Evolutionary conservation across 768 basidiomycete genomes (phyloP), one percentile per base, ranked within the genome.

Genomic region (Neoboletus brunneissimus): DNA sequence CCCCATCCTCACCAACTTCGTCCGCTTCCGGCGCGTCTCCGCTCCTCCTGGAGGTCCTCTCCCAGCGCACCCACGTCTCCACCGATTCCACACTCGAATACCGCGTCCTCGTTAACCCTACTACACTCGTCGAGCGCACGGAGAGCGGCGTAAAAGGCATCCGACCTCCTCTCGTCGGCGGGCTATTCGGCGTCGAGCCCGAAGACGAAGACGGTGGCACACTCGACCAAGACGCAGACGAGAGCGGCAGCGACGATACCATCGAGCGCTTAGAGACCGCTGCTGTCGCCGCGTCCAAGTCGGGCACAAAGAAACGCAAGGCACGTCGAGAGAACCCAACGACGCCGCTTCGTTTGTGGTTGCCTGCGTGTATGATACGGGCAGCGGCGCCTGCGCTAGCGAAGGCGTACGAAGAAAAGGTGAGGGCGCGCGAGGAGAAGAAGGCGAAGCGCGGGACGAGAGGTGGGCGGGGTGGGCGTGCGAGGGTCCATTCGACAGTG

Each of bases 61-160:
- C 82, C 1, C 70, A 77, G 5, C 80, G 93, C 11, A 76, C 71
- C 6, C 92, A 94, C 61, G 76, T 79, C 0, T 89, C 81, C 12
- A 91, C 90, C 0, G 90, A 91, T 61, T 72, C 77, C 9, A 73
- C 85, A 1, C 75, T 85, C 41, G 93, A 96, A 69, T 94, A 92
- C 62, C 87, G 93, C 1, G 73, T 95, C 13, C 87, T 92, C 63
- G 77, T 93, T 51, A 79, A 82, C 8, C 92, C 89, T 0, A 76
- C 77, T 6, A 77, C 80, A 45, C 79, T 94, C 22, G 88, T 90
- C 5, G 75, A 72, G 4, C 74, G 90, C 0, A 81, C 86, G 13
- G 85, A 85, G 60, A 79, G 77, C 0, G 89, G 89, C 0, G 79
- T 95, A 51, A 76, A 78, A 52, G 89, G 88, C 9, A 73, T 79